Evolutionary conservation across 768 basidiomycete species (phyloP).

Genomic region (Lactarius tabidus): DNA sequence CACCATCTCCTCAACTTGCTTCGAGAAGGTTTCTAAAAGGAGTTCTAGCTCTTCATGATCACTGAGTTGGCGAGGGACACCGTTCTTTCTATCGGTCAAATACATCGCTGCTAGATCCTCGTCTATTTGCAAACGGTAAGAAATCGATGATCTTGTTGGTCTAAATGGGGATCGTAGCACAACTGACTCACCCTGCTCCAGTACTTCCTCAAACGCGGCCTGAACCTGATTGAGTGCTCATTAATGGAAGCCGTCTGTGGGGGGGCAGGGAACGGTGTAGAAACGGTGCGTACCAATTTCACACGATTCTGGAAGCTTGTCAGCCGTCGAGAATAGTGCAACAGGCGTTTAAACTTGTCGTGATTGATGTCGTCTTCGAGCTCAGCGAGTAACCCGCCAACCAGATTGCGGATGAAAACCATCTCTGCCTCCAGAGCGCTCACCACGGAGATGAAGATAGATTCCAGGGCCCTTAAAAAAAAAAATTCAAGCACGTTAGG

Average conservation of each 20-base stretch:
- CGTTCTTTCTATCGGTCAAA: constrained; percentile 77
- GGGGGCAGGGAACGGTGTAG: constrained; percentile 4
- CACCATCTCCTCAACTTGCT: constrained; percentile 96
- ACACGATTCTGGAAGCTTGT: constrained; percentile 90
- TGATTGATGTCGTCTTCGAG: constrained; percentile 94
- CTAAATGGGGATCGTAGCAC: constrained; percentile 1
- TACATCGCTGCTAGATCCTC: constrained; percentile 97
- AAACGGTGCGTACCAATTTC: constrained; percentile 52
- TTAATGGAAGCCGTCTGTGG: constrained; percentile 4
- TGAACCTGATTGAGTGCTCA: constrained; percentile 53
- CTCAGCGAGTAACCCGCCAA: constrained; percentile 86
- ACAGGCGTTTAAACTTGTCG: constrained; percentile 85
- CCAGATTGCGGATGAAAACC: constrained; percentile 88
- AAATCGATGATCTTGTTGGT: neutral
- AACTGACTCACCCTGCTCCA: constrained; percentile 66
- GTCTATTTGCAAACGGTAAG: constrained; percentile 44
- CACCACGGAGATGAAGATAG: constrained; percentile 84
- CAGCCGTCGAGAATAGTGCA: constrained; percentile 89
- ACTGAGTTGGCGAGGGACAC: constrained; percentile 50
- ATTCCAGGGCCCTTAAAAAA: constrained; percentile 80
- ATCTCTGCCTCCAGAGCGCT: constrained; percentile 95
- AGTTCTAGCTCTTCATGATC: constrained; percentile 95
- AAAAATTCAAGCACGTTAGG: constrained; percentile 1
- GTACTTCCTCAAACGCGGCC: constrained; percentile 85
- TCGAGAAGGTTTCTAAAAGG: constrained; percentile 89